A percentile compares a stretch with the other conserved stretches of the same genome.
These are phyloP conservation scores for Aspergillus latus DNA, from an alignment of 2,329 filamentous ascomycete genomes.

Conservation along the genomic window DNA sequence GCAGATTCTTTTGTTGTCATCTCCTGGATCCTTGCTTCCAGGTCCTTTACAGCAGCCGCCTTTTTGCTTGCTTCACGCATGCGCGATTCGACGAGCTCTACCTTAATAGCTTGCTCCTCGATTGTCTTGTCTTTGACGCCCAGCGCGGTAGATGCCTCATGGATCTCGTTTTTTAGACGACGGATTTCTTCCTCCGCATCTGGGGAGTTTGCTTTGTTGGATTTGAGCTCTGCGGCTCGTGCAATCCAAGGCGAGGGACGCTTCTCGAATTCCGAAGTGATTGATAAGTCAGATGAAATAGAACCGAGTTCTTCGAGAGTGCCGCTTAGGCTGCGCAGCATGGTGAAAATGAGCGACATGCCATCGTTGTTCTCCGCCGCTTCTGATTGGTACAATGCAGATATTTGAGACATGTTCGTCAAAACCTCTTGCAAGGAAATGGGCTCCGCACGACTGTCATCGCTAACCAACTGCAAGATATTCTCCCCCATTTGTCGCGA, in stretches of 20 bases:
- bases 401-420: constrained; percentile 51
- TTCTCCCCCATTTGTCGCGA: constrained; percentile 66
- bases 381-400: constrained; percentile 25
- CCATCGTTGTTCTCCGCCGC: constrained; percentile 52
- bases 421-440: constrained; percentile 68
- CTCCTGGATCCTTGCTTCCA: constrained; percentile 44
- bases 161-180: constrained; percentile 74
- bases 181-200: constrained; percentile 84
- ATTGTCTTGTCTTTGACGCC: constrained; percentile 76
- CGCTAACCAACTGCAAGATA: constrained; percentile 65
- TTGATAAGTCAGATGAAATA: constrained; percentile 67
- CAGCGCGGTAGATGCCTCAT: constrained; percentile 70
- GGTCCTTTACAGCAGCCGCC: constrained; percentile 53
- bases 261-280: constrained; percentile 77
- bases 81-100: constrained; percentile 84
- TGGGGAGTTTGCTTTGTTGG: constrained; percentile 75
- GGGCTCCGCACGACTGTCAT: constrained; percentile 69
- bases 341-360: constrained; percentile 66
- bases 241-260: constrained; percentile 77
- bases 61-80: constrained; percentile 83
- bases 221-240: constrained; percentile 76
- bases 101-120: constrained; percentile 84
- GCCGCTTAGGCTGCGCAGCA: constrained; percentile 63
- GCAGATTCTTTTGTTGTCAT: constrained; percentile 36
- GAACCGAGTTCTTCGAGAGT: constrained; percentile 70